A percentile compares a stretch with the other conserved stretches of the same genome.
Evolutionary conservation across 805 yeast genomes (phyloP).

Genomic region (Hanseniaspora lachancei): DNA sequence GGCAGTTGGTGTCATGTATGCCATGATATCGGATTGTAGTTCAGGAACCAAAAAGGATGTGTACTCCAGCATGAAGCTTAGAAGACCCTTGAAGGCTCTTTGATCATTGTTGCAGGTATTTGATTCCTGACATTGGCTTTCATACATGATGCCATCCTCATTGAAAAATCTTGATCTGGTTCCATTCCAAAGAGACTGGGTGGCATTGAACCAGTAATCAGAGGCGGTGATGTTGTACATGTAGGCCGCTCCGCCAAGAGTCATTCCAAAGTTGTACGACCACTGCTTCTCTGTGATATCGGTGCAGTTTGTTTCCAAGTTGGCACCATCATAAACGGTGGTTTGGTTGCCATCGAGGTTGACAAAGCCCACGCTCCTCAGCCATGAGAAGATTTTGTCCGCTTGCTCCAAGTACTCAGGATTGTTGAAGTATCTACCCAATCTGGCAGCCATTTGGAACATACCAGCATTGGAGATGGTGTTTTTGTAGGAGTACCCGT

Average conservation of each 20-base stretch:
- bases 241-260: constrained; percentile 62
- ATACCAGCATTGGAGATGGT: constrained; percentile 82
- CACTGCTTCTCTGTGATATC: constrained; percentile 45
- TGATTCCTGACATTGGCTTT: constrained; percentile 43
- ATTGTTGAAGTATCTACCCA: constrained; percentile 72
- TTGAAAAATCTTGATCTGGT: constrained; percentile 38
- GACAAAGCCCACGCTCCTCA: constrained; percentile 40
- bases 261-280: constrained; percentile 70
- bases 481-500: constrained; percentile 88
- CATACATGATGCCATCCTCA: constrained; percentile 40
- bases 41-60: constrained; percentile 44
- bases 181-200: constrained; percentile 34
- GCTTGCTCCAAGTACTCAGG: constrained; percentile 62
- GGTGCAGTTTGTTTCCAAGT: constrained; percentile 45
- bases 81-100: constrained; percentile 59
- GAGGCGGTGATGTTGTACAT: constrained; percentile 55
- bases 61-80: constrained; percentile 48
- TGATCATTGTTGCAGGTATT: constrained; percentile 59
- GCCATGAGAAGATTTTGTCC: constrained; percentile 70
- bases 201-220: constrained; percentile 38
- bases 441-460: constrained; percentile 74
- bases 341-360: constrained; percentile 24
- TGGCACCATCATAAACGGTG: constrained; percentile 55
- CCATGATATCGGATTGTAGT: constrained; percentile 31
- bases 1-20: constrained; percentile 38